Evolutionary conservation across 2,329 filamentous ascomycete genomes (phyloP).

Genomic region (Talaromyces sp.): DNA sequence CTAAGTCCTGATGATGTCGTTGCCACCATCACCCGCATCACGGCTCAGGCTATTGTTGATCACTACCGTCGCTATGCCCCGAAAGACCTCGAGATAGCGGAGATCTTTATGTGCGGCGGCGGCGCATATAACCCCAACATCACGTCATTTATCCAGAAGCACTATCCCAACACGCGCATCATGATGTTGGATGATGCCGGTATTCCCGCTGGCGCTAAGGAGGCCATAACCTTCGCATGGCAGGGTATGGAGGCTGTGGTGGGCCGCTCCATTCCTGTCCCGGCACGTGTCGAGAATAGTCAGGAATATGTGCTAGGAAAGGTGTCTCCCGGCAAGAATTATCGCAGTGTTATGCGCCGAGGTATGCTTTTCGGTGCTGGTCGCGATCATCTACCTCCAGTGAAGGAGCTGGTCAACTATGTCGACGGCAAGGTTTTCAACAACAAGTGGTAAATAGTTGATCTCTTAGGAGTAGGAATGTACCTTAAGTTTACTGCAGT

Average conservation of each 20-base stretch:
- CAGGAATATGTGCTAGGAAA: slow-evolving; percentile 52
- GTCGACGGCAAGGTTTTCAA: slow-evolving; percentile 1
- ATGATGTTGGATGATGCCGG: slow-evolving; percentile 55
- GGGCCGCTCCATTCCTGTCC: slow-evolving; percentile 52
- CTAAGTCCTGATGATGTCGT: slow-evolving; percentile 50
- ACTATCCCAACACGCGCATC: slow-evolving; percentile 47
- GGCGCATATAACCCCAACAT: slow-evolving; percentile 57
- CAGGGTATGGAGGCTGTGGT: slow-evolving; percentile 57
- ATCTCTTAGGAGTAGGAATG: too few species aligned
- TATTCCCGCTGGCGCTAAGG: slow-evolving; percentile 54
- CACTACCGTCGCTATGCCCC: slow-evolving; percentile 48
- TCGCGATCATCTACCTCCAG: slow-evolving; percentile 33
- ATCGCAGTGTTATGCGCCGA: slow-evolving; percentile 49
- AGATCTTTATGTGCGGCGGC: slow-evolving; percentile 59
- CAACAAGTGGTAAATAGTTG: slow-evolving; percentile 2
- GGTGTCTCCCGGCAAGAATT: slow-evolving; percentile 51
- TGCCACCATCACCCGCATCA: slow-evolving; percentile 56
- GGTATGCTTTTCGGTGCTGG: slow-evolving; percentile 49
- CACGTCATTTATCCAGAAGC: slow-evolving; percentile 46
- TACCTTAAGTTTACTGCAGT: too few species aligned
- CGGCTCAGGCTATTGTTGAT: slow-evolving; percentile 54
- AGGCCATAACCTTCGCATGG: slow-evolving; percentile 57
- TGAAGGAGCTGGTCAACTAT: background rate
- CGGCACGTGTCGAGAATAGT: slow-evolving; percentile 50
- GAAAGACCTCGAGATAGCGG: slow-evolving; percentile 43